phyloP scores from a whole-genome alignment of 148 eudicot genomes.

The Polygonum maritimum region DNA sequence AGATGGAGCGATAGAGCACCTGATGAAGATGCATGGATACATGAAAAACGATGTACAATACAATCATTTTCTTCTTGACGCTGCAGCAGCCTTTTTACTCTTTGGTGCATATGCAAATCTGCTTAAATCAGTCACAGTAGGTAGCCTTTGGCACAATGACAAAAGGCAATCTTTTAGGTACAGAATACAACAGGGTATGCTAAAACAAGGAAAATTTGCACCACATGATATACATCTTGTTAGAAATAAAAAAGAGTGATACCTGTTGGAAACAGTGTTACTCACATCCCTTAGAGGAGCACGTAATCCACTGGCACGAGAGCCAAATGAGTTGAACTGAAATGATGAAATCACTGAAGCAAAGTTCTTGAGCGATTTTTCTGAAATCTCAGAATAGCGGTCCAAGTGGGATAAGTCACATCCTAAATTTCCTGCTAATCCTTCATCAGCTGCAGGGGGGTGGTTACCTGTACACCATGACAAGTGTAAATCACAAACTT shows the following conservation, averaged over 20 bases:
- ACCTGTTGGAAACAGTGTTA: constrained; percentile 49
- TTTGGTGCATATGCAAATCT: constrained; percentile 50
- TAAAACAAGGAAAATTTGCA: neutral
- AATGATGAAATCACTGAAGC: constrained; percentile 69
- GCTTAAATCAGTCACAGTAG: constrained; percentile 37
- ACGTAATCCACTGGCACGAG: constrained; percentile 97
- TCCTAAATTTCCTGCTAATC: constrained; percentile 41
- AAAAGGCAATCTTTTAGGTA: neutral
- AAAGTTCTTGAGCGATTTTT: constrained; percentile 77
- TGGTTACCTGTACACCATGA: constrained; percentile 25
- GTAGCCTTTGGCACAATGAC: constrained; percentile 26
- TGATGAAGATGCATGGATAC: neutral
- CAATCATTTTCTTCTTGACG: constrained; percentile 20
- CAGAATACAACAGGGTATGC: neutral
- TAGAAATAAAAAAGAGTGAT: constrained; percentile 5
- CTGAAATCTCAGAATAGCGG: constrained; percentile 76
- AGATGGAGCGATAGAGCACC: neutral
- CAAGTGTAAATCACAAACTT: neutral
- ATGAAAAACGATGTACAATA: neutral
- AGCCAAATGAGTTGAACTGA: constrained; percentile 55
- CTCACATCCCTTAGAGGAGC: constrained; percentile 74
- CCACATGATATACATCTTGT: neutral
- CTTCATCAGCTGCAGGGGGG: constrained; percentile 16
- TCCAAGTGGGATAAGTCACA: constrained; percentile 78
- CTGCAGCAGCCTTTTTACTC: constrained; percentile 21